A percentile compares a stretch with the other conserved stretches of the same genome.
Evolutionary conservation across 257 asterid genomes (phyloP).

Genomic region (Petunia secreta): DNA sequence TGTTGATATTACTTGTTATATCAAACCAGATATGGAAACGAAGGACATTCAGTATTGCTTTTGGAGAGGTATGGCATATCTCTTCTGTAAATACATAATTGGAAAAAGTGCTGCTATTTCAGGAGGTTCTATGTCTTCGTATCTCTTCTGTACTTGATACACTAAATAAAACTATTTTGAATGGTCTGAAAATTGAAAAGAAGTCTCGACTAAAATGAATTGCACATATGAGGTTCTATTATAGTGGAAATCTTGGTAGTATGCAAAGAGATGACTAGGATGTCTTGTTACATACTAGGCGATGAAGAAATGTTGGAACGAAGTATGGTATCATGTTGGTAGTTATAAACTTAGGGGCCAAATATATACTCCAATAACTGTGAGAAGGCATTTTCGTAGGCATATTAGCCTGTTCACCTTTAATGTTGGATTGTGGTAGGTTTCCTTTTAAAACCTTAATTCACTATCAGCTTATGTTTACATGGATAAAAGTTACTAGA

Average conservation of each 20-base stretch:
- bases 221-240: not conserved
- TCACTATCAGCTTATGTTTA: not conserved
- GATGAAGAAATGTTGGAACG: constrained; percentile 15
- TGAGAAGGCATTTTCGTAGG: constrained; percentile 10
- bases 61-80: constrained; percentile 32
- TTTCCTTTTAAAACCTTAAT: not conserved
- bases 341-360: not conserved
- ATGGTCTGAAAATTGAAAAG: not conserved
- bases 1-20: constrained; percentile 1
- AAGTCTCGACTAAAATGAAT: not conserved
- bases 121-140: not conserved
- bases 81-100: not conserved
- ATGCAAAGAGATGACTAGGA: not conserved
- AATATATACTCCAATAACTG: not conserved
- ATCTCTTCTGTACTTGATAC: not conserved
- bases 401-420: not conserved
- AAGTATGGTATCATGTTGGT: constrained; percentile 8
- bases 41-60: constrained; percentile 30
- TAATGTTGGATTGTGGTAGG: not conserved
- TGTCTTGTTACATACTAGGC: not conserved
- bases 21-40: constrained; percentile 39
- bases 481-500: not conserved
- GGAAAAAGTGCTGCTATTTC: not conserved
- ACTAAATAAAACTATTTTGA: not conserved
- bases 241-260: not conserved